Conservation (phyloP, 2,329 filamentous ascomycete species). For the Arthrobotrys entomopaga region DNA sequence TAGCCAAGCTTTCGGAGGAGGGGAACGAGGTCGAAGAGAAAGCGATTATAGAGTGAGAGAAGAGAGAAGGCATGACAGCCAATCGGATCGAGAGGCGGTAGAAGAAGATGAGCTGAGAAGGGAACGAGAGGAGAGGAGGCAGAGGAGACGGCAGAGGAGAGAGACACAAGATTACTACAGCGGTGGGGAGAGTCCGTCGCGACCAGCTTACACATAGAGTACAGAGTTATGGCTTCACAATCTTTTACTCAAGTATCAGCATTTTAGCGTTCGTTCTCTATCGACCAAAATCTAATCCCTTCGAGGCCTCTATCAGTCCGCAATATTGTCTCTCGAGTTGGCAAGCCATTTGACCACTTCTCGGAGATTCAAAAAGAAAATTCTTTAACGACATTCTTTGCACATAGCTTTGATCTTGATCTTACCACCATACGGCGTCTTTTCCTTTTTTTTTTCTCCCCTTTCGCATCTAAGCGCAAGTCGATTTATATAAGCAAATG, state of each 20-base stretch:
- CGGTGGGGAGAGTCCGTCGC: slow-evolving; percentile 40
- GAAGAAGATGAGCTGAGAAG: slow-evolving; percentile 40
- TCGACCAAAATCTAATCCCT: too few species aligned
- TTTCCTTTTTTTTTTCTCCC: neutral
- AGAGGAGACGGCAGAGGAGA: slow-evolving; percentile 43
- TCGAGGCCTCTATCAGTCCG: neutral
- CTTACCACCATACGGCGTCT: slow-evolving; percentile 8
- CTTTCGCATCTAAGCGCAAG: neutral
- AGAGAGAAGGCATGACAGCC: slow-evolving; percentile 37
- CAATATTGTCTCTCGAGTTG: too few species aligned
- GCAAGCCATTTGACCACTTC: too few species aligned
- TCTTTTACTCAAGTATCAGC: neutral
- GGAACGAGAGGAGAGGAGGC: slow-evolving; percentile 46
- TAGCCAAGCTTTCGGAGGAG: slow-evolving; percentile 5
- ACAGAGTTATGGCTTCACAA: neutral
- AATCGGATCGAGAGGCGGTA: slow-evolving; percentile 27
- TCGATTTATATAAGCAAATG: slow-evolving; percentile 13
- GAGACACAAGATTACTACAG: slow-evolving; percentile 48
- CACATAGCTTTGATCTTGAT: slow-evolving; percentile 10
- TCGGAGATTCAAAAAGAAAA: neutral
- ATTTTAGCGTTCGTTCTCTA: too few species aligned
- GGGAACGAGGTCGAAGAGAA: slow-evolving; percentile 15
- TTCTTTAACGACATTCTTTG: slow-evolving; percentile 20
- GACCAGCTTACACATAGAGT: slow-evolving; percentile 32
- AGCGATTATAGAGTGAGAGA: slow-evolving; percentile 38